Percentiles rank a stretch among this genome's conserved stretches.
Conservation (phyloP, 1,139 yeast species). For the Suhomyces taliae region DNA sequence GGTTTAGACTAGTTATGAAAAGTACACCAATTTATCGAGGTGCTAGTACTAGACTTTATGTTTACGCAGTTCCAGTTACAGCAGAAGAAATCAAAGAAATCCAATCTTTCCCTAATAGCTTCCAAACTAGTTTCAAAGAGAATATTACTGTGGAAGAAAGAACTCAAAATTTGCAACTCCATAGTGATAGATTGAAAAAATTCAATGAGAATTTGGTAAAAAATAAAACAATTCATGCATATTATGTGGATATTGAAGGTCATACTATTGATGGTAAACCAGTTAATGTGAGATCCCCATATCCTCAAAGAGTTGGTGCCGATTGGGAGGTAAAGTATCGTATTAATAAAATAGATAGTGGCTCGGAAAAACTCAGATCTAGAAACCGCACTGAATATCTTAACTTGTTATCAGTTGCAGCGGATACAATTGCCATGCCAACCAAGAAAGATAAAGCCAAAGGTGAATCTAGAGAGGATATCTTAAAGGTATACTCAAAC, state of each 20-base stretch:
- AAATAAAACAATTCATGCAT: conserved; percentile 10
- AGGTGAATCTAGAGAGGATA: conserved; percentile 12
- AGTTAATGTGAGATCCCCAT: conserved; percentile 7
- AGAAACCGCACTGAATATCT: conserved; percentile 9
- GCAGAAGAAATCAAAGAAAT: conserved; percentile 24
- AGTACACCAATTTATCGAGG: conserved; percentile 13
- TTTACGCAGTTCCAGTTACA: conserved; percentile 36
- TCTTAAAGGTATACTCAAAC: conserved; percentile 26
- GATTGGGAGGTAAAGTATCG: conserved; percentile 15
- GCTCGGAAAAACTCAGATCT: neutral
- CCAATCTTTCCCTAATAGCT: conserved; percentile 22
- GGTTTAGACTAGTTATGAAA: conserved; percentile 34
- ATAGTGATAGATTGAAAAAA: conserved; percentile 17
- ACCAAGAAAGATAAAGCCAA: conserved; percentile 4
- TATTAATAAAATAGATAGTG: conserved; percentile 10
- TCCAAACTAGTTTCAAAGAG: conserved; percentile 24
- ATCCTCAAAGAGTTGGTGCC: conserved; percentile 13
- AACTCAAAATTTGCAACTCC: conserved; percentile 15
- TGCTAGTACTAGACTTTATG: conserved; percentile 21
- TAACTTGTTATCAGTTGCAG: conserved; percentile 12
- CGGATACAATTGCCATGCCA: conserved; percentile 11
- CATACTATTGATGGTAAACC: conserved; percentile 15
- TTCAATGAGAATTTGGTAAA: conserved; percentile 15
- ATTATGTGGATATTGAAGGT: conserved; percentile 12
- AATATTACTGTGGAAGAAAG: conserved; percentile 17